Percentiles rank a stretch among this genome's conserved stretches.
Conservation (phyloP, 2,329 filamentous ascomycete species). For the Xylaria multiplex region DNA sequence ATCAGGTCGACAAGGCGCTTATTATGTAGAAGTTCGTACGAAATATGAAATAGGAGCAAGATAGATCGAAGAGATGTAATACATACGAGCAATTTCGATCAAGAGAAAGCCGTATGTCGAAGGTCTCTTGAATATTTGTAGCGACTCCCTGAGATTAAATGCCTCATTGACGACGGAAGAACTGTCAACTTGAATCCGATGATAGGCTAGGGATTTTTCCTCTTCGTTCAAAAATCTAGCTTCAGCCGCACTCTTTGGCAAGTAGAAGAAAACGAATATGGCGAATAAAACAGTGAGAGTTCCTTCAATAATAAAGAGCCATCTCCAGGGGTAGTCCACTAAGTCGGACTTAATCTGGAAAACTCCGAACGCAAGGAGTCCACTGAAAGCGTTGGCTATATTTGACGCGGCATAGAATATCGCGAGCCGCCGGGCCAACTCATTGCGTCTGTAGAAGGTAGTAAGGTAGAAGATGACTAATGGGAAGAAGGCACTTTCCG, state of each 20-base stretch:
- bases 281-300: slow-evolving; percentile 68
- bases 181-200: slow-evolving; percentile 79
- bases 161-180: slow-evolving; percentile 68
- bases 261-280: slow-evolving; percentile 73
- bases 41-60: background rate
- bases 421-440: slow-evolving; percentile 75
- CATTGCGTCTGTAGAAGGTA: slow-evolving; percentile 76
- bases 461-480: slow-evolving; percentile 68
- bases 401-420: slow-evolving; percentile 81
- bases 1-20: background rate
- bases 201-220: slow-evolving; percentile 74
- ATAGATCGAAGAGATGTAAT: background rate
- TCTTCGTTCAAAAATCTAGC: slow-evolving; percentile 72
- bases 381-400: slow-evolving; percentile 71
- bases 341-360: slow-evolving; percentile 57
- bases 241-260: slow-evolving; percentile 71
- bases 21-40: background rate
- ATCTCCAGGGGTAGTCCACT: slow-evolving; percentile 56
- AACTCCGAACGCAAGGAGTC: slow-evolving; percentile 59
- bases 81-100: slow-evolving; percentile 58
- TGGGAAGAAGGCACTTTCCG: slow-evolving; percentile 75
- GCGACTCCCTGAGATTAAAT: slow-evolving; percentile 61
- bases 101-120: slow-evolving; percentile 60
- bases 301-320: slow-evolving; percentile 62
- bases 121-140: slow-evolving; percentile 62